These are phyloP conservation scores for Daldinia eschscholtzii DNA, from an alignment of 2,329 filamentous ascomycete species.

Conservation along the genomic window DNA sequence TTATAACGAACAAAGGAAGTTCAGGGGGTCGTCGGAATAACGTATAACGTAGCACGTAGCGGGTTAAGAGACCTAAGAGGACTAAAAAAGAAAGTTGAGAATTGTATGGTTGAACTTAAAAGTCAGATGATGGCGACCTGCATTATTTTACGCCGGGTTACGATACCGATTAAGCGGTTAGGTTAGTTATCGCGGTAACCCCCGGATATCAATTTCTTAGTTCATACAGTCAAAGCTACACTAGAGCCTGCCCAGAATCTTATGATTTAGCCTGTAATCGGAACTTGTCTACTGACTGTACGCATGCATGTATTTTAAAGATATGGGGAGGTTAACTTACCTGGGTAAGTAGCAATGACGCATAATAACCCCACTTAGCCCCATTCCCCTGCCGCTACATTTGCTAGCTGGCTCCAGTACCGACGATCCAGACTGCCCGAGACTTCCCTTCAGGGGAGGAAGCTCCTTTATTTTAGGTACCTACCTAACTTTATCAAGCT, in stretches of 20 bases:
- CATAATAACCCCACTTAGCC: constrained; percentile 31
- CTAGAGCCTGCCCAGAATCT: background rate
- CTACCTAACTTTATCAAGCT: background rate
- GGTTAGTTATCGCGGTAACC: constrained; percentile 7
- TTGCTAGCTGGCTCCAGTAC: constrained; percentile 16
- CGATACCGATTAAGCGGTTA: constrained; percentile 33
- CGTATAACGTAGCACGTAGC: no score
- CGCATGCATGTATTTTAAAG: background rate
- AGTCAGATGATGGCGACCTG: constrained; percentile 17
- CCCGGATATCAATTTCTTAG: constrained; percentile 10
- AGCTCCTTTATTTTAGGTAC: background rate
- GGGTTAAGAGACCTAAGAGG: background rate
- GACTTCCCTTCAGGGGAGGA: background rate
- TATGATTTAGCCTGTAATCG: constrained; percentile 7
- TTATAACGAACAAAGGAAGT: background rate
- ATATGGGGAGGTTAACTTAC: constrained; percentile 2
- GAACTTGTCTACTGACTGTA: background rate
- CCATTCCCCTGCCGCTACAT: constrained; percentile 30
- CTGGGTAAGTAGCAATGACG: constrained; percentile 28
- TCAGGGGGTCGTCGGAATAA: background rate
- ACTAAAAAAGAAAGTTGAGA: background rate
- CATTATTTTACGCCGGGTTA: constrained; percentile 1
- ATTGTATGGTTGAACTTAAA: constrained; percentile 6
- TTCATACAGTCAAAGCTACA: background rate
- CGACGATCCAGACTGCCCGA: background rate